Base-by-base conservation (phyloP, 129 eudicot species). In the Pulicaria dysenterica region DNA sequence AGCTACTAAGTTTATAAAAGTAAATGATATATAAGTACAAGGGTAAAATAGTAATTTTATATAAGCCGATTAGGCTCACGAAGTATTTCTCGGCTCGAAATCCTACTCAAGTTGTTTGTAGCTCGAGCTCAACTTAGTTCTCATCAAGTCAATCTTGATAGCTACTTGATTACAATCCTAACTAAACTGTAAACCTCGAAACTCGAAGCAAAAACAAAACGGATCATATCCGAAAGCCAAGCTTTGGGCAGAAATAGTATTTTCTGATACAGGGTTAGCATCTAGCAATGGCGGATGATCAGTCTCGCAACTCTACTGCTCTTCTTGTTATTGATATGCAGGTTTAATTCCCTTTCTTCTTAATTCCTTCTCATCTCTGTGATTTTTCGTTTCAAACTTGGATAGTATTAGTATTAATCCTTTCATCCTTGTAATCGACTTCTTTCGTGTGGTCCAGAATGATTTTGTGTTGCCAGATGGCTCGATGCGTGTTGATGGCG, bases 241-340 rank as follows among this genome's bases (percentile, higher is more conserved):
- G 2, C 31, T 24, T 24, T 24, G 31, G 31, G 31, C 31, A 24
- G 1, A 24, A 1, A 24, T 24, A 1, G 31, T 24, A 24, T 24
- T 2, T 24, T 1, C 31, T 0, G 31, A 24, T 1, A 24, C 31
- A 11, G 61, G 6, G 36, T 42, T 43, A 53, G n/a, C n/a, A n/a
- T n/a, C n/a, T n/a, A n/a, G 6, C 12, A 45, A 67, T 71, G 80
- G 83, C 79, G 58, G 48, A 56, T 63, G 83, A 82, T 37, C 38
- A 9, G 12, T 76, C 79, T 57, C 73, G 90, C 87, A 83, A 79
- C 37, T 81, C 39, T 9, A 86, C 94, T 4, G 97, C 99, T 64
- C 93, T 94, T 49, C 81, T 94, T 11, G 91, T 94, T 69, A 88
- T 94, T 37, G 99, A 88, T 76, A 90, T 94, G 99, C 99, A 94